phyloP scores from a whole-genome alignment of 2,329 filamentous ascomycete species.

The Claviceps pazoutovae region DNA sequence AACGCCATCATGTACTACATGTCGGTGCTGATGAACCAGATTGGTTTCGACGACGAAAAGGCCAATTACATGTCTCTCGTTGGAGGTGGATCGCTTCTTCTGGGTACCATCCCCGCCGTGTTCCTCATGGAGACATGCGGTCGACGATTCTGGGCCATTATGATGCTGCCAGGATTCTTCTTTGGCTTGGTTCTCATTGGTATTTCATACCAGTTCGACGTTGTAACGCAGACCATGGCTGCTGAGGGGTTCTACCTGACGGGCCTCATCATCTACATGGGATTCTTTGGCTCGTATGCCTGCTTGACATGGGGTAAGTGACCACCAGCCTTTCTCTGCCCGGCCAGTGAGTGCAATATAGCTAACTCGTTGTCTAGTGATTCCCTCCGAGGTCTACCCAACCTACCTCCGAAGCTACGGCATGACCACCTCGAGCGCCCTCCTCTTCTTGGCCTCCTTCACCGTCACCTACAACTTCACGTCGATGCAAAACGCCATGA shows the following conservation, averaged over 20 bases:
- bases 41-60: slow-evolving; percentile 49
- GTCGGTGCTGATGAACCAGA: slow-evolving; percentile 50
- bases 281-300: slow-evolving; percentile 53
- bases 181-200: slow-evolving; percentile 55
- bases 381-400: slow-evolving; percentile 57
- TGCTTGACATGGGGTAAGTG: slow-evolving; percentile 41
- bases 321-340: too few relatives aligned
- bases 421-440: slow-evolving; percentile 56
- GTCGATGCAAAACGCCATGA: slow-evolving; percentile 55
- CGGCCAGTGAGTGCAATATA: too few relatives aligned
- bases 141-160: slow-evolving; percentile 60
- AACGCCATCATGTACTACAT: slow-evolving; percentile 64
- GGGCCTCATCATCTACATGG: slow-evolving; percentile 54
- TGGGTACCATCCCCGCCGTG: slow-evolving; percentile 55
- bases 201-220: slow-evolving; percentile 42
- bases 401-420: slow-evolving; percentile 61
- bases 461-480: slow-evolving; percentile 65
- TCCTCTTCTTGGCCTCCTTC: slow-evolving; percentile 58
- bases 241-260: slow-evolving; percentile 50
- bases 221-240: slow-evolving; percentile 28
- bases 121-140: slow-evolving; percentile 61
- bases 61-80: slow-evolving; percentile 64
- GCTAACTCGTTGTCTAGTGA: slow-evolving; percentile 21
- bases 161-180: slow-evolving; percentile 60
- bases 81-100: slow-evolving; percentile 50